Percentiles rank a stretch among this genome's conserved stretches.
These are phyloP conservation scores for Aspergillus tanneri DNA, from an alignment of 2,329 filamentous ascomycete genomes.

Conservation along the genomic window DNA sequence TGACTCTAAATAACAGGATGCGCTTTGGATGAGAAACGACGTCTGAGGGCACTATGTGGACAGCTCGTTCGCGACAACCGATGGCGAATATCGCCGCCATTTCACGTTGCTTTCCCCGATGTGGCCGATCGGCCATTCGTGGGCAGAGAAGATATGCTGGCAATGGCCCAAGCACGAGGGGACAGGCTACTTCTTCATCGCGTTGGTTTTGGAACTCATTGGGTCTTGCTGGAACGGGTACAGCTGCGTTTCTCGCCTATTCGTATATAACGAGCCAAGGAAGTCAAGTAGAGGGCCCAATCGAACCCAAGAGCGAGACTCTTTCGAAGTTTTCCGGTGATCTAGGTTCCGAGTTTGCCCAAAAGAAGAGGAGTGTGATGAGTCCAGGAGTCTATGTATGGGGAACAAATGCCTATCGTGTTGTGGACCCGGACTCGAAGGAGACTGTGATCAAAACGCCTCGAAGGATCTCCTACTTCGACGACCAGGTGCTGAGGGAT, in stretches of 20 bases:
- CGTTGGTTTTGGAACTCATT: constrained; percentile 35
- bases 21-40: constrained; percentile 1
- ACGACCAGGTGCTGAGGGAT: constrained; percentile 79
- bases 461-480: constrained; percentile 74
- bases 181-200: constrained; percentile 16
- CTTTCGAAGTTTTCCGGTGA: constrained; percentile 50
- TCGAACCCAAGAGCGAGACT: constrained; percentile 20
- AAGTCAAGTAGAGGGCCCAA: constrained; percentile 19
- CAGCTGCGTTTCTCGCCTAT: constrained; percentile 34
- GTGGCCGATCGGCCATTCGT: constrained; percentile 20
- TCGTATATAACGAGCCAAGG: constrained; percentile 27
- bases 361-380: constrained; percentile 78
- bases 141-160: constrained; percentile 33
- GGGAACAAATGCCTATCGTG: constrained; percentile 81
- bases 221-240: constrained; percentile 32
- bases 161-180: constrained; percentile 18
- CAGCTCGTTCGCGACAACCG: constrained; percentile 26
- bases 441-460: constrained; percentile 78
- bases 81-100: constrained; percentile 21
- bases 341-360: constrained; percentile 80
- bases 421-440: constrained; percentile 80
- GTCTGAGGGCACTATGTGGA: constrained; percentile 27
- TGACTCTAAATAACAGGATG: neutral
- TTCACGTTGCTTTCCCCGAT: constrained; percentile 24
- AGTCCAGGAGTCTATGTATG: constrained; percentile 90